A percentile compares a stretch with the other conserved stretches of the same genome.
phyloP scores from a whole-genome alignment of 257 asterid species.

The Scutellaria baicalensis region DNA sequence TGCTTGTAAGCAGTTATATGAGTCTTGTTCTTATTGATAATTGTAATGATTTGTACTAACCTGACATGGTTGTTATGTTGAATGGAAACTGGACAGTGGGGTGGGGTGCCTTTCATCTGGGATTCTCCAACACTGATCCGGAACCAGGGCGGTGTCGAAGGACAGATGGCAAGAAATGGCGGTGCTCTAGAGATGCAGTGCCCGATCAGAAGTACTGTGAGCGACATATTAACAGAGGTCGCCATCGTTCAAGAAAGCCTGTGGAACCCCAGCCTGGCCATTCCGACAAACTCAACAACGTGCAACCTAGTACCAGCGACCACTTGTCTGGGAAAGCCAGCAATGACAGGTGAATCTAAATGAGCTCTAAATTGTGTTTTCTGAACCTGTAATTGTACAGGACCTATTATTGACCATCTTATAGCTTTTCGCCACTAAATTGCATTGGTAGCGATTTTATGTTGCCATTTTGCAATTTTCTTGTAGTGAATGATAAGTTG shows the following conservation, averaged over 20 bases:
- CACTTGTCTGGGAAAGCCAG: too few species aligned
- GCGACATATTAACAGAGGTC: constrained; percentile 97
- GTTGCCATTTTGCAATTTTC: too few species aligned
- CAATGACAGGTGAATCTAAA: too few species aligned
- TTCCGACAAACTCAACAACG: constrained; percentile 7
- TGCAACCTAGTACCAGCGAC: too few species aligned
- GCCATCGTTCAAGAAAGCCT: constrained; percentile 99
- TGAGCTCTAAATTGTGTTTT: too few species aligned
- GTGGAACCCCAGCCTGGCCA: constrained; percentile 89
- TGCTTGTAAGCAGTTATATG: constrained; percentile 36
- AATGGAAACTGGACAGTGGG: constrained; percentile 45
- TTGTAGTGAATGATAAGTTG: too few species aligned
- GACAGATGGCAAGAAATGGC: constrained; percentile 98
- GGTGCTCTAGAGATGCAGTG: constrained; percentile 91
- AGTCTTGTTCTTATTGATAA: not conserved
- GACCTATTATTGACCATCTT: not conserved
- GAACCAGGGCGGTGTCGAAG: constrained; percentile 97
- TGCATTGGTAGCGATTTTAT: too few species aligned
- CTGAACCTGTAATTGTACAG: too few species aligned
- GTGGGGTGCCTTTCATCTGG: constrained; percentile 82
- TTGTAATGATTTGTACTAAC: not conserved
- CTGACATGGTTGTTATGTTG: not conserved
- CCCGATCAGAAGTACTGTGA: constrained; percentile 90
- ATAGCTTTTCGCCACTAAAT: too few species aligned
- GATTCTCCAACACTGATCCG: constrained; percentile 69